Evolutionary conservation across 2,329 filamentous ascomycete species (phyloP), one percentile per base, ranked within the genome.

Genomic region (Fonsecaea multimorphosa): DNA sequence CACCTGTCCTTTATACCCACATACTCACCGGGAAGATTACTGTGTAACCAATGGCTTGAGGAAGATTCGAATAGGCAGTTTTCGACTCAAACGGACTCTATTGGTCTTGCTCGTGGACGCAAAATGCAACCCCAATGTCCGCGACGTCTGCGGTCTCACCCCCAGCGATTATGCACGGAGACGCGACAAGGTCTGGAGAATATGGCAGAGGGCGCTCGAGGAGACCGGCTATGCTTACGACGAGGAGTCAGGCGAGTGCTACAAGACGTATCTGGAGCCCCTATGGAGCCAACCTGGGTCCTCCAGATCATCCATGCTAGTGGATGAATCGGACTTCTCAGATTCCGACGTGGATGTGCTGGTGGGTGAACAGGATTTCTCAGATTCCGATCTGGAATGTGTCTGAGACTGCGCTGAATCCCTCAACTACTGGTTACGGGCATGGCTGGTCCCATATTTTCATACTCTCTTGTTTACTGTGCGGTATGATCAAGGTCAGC

Each of bases 91-190:
- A 32, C 29, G 14, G 14, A 54, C 51, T 27, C 29, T 57, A 1
- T 6, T 36, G 31, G 29, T 40, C 19, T 31, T 57, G 11, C 34
- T 57, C 12, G 2, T n/a, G n/a, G n/a, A 40, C 27, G n/a, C 16
- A 6, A 16, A 32, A 40, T 57, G 54, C 34, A 16, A 40, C 32
- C 54, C 54, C 7, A 57, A 57, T 40, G 1, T n/a, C 5, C 54
- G 7, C n/a, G 54, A 57, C 32, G 11, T 8, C 3, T 36, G 40
- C 19, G 54, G 32, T n/a, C 24, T 27, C n/a, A 22, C 54, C 16
- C 54, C 54, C 19, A 57, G 54, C 54, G 54, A 60, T 14, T 60
- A 46, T 34, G 57, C 31, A 31, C 27, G 29, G 24, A 32, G 7
- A 54, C 31, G 14, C 9, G 19, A 7, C 6, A 24, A 32, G 29